Percentiles rank a stretch among this genome's conserved stretches.
phyloP scores from a whole-genome alignment of 768 basidiomycete species.

The Lyophyllum atratum region DNA sequence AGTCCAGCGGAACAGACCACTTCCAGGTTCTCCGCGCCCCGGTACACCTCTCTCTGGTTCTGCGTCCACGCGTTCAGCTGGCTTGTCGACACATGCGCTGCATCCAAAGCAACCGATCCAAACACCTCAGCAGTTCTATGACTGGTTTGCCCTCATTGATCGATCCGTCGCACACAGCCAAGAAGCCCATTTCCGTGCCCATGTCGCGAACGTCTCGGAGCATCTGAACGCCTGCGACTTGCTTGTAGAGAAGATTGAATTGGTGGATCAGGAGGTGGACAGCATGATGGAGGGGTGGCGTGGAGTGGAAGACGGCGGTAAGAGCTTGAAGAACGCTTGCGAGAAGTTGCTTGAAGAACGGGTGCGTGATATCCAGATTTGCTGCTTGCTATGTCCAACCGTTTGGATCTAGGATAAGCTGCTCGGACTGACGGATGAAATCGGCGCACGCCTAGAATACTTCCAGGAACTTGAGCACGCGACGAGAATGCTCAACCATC shows the following conservation, averaged over 20 bases:
- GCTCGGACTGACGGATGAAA: constrained; percentile 78
- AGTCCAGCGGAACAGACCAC: constrained; percentile 31
- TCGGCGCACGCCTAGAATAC: constrained; percentile 81
- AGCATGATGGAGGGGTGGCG: constrained; percentile 85
- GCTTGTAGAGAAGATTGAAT: constrained; percentile 70
- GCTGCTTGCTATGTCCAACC: neutral
- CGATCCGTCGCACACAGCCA: constrained; percentile 90
- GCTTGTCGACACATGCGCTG: constrained; percentile 46
- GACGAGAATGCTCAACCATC: constrained; percentile 91
- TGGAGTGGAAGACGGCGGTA: constrained; percentile 91
- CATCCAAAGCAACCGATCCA: constrained; percentile 80
- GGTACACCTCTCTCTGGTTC: constrained; percentile 36
- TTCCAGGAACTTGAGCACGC: constrained; percentile 94
- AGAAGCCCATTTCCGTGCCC: constrained; percentile 88
- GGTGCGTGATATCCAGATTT: constrained; percentile 44
- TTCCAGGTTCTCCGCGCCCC: constrained; percentile 38
- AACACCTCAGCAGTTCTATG: constrained; percentile 95
- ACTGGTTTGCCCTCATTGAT: constrained; percentile 92
- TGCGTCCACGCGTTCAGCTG: constrained; percentile 7
- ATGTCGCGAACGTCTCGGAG: constrained; percentile 73
- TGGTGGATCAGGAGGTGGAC: constrained; percentile 72
- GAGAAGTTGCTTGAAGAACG: constrained; percentile 88
- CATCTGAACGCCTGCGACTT: constrained; percentile 80
- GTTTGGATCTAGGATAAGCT: constrained; percentile 63
- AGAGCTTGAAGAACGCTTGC: constrained; percentile 87